phyloP scores from a whole-genome alignment of 2,329 filamentous ascomycete species.

The Fusarium xylarioides region DNA sequence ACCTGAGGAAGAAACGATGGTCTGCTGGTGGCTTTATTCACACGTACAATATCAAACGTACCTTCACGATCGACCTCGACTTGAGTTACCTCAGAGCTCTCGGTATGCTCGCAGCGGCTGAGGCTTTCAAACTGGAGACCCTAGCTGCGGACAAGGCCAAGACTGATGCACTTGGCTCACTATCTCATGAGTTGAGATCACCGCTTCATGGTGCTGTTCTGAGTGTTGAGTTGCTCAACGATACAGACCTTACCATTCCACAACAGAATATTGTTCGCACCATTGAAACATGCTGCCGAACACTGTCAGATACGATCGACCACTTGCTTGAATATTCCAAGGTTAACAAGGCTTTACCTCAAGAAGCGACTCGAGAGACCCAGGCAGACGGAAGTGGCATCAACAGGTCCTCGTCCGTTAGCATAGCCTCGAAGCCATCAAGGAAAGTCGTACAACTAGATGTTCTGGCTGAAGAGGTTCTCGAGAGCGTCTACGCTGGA shows the following conservation, averaged over 20 bases:
- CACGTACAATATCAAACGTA: constrained; percentile 53
- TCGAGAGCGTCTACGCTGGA: constrained; percentile 58
- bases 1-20: constrained; percentile 56
- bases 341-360: constrained; percentile 53
- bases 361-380: neutral
- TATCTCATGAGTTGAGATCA: constrained; percentile 69
- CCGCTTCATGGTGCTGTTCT: constrained; percentile 69
- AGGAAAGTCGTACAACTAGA: constrained; percentile 48
- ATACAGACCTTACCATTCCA: constrained; percentile 57
- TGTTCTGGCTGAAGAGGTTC: constrained; percentile 55
- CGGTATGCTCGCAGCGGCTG: constrained; percentile 64
- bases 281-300: constrained; percentile 61
- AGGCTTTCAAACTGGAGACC: constrained; percentile 58
- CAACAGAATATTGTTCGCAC: constrained; percentile 59
- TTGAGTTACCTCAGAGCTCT: constrained; percentile 62
- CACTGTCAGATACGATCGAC: constrained; percentile 63
- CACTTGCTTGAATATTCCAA: constrained; percentile 65
- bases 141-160: constrained; percentile 57
- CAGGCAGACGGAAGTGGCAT: neutral
- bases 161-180: constrained; percentile 66
- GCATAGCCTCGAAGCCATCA: constrained; percentile 22
- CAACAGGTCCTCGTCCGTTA: neutral
- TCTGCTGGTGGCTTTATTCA: constrained; percentile 61
- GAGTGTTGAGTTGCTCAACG: constrained; percentile 61
- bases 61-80: constrained; percentile 58